Evolutionary conservation across 805 yeast species (phyloP).

Genomic region (Zygoascus flipseniorum): DNA sequence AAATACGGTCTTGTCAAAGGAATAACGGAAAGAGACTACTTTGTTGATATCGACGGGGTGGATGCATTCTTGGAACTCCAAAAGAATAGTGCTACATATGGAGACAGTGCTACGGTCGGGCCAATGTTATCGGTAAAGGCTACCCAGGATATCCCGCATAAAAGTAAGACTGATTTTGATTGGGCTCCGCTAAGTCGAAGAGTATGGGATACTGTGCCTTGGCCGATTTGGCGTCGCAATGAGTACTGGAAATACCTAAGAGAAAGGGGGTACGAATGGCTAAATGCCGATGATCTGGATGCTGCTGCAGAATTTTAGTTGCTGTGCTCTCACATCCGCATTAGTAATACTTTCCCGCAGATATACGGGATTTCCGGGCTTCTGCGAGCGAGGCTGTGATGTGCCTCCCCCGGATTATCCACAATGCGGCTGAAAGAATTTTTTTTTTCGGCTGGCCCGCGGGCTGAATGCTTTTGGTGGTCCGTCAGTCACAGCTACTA

Average conservation of each 20-base stretch:
- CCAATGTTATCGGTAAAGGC: not conserved
- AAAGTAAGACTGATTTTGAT: not conserved
- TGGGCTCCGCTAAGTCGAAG: not conserved
- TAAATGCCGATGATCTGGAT: slow-evolving; percentile 26
- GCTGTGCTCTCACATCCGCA: too few species aligned
- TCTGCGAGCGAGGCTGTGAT: too few species aligned
- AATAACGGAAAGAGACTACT: slow-evolving; percentile 30
- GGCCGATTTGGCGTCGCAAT: slow-evolving; percentile 46
- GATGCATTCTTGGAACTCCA: not conserved
- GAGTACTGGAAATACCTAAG: slow-evolving; percentile 43
- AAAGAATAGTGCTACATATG: not conserved
- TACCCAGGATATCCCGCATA: not conserved
- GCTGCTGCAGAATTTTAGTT: not conserved
- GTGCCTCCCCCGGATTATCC: too few species aligned
- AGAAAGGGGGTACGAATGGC: slow-evolving; percentile 43
- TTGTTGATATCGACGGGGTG: slow-evolving; percentile 38
- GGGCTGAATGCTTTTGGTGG: too few species aligned
- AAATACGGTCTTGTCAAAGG: slow-evolving; percentile 36
- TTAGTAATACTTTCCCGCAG: too few species aligned
- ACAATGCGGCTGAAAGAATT: too few species aligned
- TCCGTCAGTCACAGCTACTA: too few species aligned
- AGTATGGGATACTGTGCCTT: slow-evolving; percentile 17
- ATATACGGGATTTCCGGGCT: too few species aligned
- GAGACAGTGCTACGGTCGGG: not conserved
- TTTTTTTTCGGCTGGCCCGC: too few species aligned